Base-by-base conservation (phyloP, 2,329 filamentous ascomycete genomes). In the Gyromitra esculenta region DNA sequence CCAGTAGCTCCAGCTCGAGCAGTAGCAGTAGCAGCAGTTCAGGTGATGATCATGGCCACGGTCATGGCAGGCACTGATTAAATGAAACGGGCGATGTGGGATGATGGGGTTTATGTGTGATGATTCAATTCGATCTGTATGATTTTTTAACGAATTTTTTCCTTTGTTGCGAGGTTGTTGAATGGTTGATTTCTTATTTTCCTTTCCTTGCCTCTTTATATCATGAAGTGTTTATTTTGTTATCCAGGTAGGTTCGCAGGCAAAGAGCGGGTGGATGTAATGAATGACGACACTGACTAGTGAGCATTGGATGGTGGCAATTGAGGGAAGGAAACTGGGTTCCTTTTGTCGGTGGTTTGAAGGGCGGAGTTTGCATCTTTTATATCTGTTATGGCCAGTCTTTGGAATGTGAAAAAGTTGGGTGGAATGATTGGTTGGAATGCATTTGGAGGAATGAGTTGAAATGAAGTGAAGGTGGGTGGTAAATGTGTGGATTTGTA, bases 121-220 rank as follows among this genome's bases (percentile, higher is more conserved):
- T 66, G 65, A 75, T 75, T 73, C 71, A 65, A 77, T 75, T 77
- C 59, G 64, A 68, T 50, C 11, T 74, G 71, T 77, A 64, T 74
- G 65, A 77, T 77, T 74, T 77, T 76, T 73, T 48, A 48, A 75
- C 50, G 71, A 75, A 62, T 60, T 73, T 54, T 75, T 59, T 60
- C 35, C 52, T 71, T 75, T 65, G 45, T 68, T 15, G 9, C 9
- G 48, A 63, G 64, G 54, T 52, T 52, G 63, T 63, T 62, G 48
- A 25, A 18, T 31, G 9, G 50, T 69, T 37, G 62, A 31, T 62
- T 69, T 75, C n/a, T 60, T 25, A 0, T 68, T 50, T 65, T 50
- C 60, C 48, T 13, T 63, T 73, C 18, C 35, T 41, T 52, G 59
- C 41, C 52, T 52, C 18, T 67, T 69, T 65, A 67, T 59, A 57